phyloP scores from a whole-genome alignment of 345 rosid species.

The Arabis hirsuta region DNA sequence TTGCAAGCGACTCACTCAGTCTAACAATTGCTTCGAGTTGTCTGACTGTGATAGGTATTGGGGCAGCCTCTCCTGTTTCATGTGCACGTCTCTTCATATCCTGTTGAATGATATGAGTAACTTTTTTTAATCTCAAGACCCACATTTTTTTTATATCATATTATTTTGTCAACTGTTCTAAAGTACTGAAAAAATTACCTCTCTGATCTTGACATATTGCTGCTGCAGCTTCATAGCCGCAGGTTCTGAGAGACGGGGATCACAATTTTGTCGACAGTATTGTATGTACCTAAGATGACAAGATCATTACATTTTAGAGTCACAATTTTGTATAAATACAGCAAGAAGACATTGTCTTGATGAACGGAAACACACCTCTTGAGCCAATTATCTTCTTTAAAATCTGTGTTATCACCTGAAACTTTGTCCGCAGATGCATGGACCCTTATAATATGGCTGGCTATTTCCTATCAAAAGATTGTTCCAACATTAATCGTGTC shows the following conservation, averaged over 20 bases:
- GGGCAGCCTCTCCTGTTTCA: slow-evolving; percentile 90
- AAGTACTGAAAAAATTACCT: slow-evolving; percentile 50
- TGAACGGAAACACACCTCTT: slow-evolving; percentile 59
- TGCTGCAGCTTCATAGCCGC: slow-evolving; percentile 76
- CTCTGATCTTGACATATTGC: slow-evolving; percentile 83
- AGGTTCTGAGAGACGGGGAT: slow-evolving; percentile 78
- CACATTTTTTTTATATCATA: background rate
- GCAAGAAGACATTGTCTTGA: background rate
- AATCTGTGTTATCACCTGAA: slow-evolving; percentile 53
- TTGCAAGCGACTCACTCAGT: slow-evolving; percentile 91
- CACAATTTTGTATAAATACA: slow-evolving; percentile 5
- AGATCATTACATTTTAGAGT: slow-evolving; percentile 32
- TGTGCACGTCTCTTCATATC: slow-evolving; percentile 95
- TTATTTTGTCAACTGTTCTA: slow-evolving; percentile 16
- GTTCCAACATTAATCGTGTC: slow-evolving; percentile 25
- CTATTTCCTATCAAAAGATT: slow-evolving; percentile 67
- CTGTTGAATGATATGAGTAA: slow-evolving; percentile 41
- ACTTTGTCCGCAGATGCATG: slow-evolving; percentile 86
- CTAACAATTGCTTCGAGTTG: slow-evolving; percentile 94
- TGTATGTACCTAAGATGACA: slow-evolving; percentile 68
- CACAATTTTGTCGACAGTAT: slow-evolving; percentile 82
- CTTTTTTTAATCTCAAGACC: background rate
- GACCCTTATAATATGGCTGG: slow-evolving; percentile 88
- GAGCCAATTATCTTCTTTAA: slow-evolving; percentile 93
- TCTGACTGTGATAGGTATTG: slow-evolving; percentile 90